phyloP scores from a whole-genome alignment of 202 grass and related monocot species.

The Digitaria exilis region DNA sequence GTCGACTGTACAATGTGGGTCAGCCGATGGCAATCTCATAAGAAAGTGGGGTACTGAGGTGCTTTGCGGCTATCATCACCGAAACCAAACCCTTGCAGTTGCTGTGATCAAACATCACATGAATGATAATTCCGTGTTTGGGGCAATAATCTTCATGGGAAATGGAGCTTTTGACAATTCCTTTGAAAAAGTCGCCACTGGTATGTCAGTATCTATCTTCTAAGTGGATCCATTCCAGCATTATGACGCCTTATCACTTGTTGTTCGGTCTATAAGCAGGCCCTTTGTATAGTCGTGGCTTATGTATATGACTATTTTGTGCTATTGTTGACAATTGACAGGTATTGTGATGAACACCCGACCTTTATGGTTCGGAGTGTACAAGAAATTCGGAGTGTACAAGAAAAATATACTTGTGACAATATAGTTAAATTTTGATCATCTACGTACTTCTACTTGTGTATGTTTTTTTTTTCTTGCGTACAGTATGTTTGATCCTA shows the following conservation, averaged over 20 bases:
- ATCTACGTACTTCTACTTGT: neutral
- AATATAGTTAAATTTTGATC: neutral
- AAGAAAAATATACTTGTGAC: neutral
- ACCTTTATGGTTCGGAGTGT: neutral
- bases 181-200: neutral
- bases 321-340: neutral
- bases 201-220: neutral
- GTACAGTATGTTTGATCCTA: neutral
- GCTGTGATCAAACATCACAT: neutral
- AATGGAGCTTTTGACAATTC: neutral
- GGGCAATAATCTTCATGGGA: neutral
- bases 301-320: neutral
- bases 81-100: neutral
- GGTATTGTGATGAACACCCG: neutral
- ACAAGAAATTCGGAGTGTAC: neutral
- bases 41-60: neutral
- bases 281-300: neutral
- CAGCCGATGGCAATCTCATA: neutral
- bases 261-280: neutral
- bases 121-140: neutral
- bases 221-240: neutral
- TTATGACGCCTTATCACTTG: neutral
- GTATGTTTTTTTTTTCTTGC: neutral
- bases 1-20: too few species aligned
- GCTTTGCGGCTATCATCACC: neutral